Evolutionary conservation across 2,329 filamentous ascomycete genomes (phyloP).

Genomic region (Fusarium decemcellulare): DNA sequence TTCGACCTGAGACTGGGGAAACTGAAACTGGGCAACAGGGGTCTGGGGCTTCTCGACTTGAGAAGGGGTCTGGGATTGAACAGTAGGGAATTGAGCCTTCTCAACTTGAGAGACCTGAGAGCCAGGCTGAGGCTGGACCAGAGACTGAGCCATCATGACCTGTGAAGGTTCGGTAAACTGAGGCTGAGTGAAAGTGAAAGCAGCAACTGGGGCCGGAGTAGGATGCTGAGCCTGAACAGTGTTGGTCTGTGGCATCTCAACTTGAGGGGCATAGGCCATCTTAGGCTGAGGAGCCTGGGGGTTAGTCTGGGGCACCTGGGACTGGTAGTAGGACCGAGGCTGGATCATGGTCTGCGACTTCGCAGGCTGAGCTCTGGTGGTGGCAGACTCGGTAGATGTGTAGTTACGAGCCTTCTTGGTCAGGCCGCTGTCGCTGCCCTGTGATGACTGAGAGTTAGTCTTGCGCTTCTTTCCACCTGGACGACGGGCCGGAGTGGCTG

Average conservation of each 20-base stretch:
- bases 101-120: not conserved
- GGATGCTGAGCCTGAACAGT: too few relatives aligned
- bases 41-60: not conserved
- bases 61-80: too few relatives aligned
- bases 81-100: not conserved
- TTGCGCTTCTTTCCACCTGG: not conserved
- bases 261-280: not conserved
- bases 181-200: not conserved
- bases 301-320: not conserved
- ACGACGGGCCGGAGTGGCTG: not conserved
- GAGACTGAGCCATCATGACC: not conserved
- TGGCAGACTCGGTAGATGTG: not conserved
- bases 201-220: not conserved
- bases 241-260: not conserved
- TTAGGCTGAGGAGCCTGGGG: not conserved
- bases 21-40: not conserved
- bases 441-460: not conserved
- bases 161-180: not conserved
- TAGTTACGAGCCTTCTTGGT: constrained; percentile 1
- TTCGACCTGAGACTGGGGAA: not conserved
- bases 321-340: too few relatives aligned
- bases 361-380: not conserved
- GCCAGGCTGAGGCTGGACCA: not conserved
- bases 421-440: not conserved
- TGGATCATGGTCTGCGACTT: not conserved